Evolutionary conservation across 2,329 filamentous ascomycete genomes (phyloP).

Genomic region (Nigrospora osmanthi): DNA sequence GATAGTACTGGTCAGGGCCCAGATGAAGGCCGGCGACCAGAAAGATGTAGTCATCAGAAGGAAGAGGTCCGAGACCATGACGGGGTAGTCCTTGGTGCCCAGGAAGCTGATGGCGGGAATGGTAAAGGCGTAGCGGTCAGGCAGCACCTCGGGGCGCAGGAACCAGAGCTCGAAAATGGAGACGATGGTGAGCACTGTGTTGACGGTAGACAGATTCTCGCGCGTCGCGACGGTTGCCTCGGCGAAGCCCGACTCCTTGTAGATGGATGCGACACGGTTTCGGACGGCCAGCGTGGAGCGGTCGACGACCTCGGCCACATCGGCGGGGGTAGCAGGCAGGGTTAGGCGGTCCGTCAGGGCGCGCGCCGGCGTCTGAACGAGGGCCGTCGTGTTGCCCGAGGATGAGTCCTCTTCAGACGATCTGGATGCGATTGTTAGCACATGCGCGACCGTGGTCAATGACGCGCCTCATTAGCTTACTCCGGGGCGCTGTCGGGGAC

Average conservation of each 20-base stretch:
- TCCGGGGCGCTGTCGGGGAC: slow-evolving; percentile 53
- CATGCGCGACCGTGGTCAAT: slow-evolving; percentile 25
- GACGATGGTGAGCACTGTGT: slow-evolving; percentile 62
- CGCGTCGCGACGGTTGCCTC: slow-evolving; percentile 60
- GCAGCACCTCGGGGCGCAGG: slow-evolving; percentile 63
- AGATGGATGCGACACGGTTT: slow-evolving; percentile 55
- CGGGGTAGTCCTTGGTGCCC: slow-evolving; percentile 47
- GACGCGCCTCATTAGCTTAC: slow-evolving; percentile 43
- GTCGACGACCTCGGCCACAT: slow-evolving; percentile 71
- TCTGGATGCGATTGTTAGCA: slow-evolving; percentile 43
- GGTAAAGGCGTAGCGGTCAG: slow-evolving; percentile 65
- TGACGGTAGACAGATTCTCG: slow-evolving; percentile 63
- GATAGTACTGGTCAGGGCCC: slow-evolving; percentile 64
- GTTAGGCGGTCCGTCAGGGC: slow-evolving; percentile 52
- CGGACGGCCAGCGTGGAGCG: slow-evolving; percentile 59
- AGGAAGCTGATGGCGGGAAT: slow-evolving; percentile 54
- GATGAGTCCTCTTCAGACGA: slow-evolving; percentile 19
- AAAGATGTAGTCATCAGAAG: slow-evolving; percentile 67
- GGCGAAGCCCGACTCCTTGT: slow-evolving; percentile 58
- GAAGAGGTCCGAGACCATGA: slow-evolving; percentile 76
- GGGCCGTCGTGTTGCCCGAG: slow-evolving; percentile 28
- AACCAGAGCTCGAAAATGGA: slow-evolving; percentile 62
- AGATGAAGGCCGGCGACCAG: slow-evolving; percentile 76
- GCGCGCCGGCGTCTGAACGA: slow-evolving; percentile 42
- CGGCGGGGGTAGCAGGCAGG: slow-evolving; percentile 73